Evolutionary conservation across 352 stramenopile species (phyloP).

Genomic region (Hyaloperonospora arabidopsidis): DNA sequence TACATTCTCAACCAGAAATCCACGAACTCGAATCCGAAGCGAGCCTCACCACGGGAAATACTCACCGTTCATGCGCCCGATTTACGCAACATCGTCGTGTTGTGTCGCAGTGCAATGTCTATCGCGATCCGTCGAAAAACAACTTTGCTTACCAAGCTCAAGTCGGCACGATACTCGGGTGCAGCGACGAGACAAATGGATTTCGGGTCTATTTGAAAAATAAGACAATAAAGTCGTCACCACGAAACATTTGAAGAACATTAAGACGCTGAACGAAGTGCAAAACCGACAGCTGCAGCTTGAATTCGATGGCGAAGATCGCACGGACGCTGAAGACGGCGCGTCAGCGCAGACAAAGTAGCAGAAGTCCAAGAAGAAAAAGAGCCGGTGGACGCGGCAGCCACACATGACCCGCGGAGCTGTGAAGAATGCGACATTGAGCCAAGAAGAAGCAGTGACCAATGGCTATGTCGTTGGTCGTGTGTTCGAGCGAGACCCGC

Average conservation of each 20-base stretch:
- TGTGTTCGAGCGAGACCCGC: no score
- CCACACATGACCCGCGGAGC: slow-evolving; percentile 1
- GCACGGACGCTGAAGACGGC: background rate
- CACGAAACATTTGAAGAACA: background rate
- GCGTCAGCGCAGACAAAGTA: background rate
- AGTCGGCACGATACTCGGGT: slow-evolving; percentile 8
- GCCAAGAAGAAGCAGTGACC: background rate
- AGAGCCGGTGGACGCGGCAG: background rate
- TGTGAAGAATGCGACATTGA: no score
- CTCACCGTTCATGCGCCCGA: background rate
- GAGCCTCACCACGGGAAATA: background rate
- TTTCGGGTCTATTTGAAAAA: slow-evolving; percentile 2
- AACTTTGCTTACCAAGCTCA: background rate
- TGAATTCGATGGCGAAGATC: background rate
- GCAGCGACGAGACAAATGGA: slow-evolving; percentile 16
- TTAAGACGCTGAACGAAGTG: background rate
- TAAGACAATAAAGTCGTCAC: background rate
- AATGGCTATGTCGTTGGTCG: background rate
- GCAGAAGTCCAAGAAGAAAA: background rate
- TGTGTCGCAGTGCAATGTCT: slow-evolving; percentile 8
- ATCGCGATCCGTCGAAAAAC: slow-evolving; percentile 13
- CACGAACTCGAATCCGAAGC: slow-evolving; percentile 10
- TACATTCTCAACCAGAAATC: slow-evolving; percentile 25
- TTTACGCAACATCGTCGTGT: slow-evolving; percentile 10
- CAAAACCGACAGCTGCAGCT: background rate